These are phyloP conservation scores for Pholiota adiposa DNA, from an alignment of 1,284 basidiomycete genomes.

Conservation along the genomic window DNA sequence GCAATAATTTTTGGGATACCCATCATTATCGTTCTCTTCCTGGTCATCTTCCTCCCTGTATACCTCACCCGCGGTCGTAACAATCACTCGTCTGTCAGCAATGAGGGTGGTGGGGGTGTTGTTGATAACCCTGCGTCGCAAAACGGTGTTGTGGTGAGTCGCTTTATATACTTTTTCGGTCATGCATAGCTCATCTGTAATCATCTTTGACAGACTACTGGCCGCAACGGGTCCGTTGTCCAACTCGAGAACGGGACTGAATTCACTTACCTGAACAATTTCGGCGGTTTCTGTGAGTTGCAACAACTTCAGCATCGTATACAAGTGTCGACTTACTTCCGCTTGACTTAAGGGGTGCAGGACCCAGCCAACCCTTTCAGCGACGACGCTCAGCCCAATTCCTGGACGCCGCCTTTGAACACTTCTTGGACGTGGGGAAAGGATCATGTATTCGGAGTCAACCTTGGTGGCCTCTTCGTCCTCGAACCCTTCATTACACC, in stretches of 20 bases:
- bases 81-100: slow-evolving; percentile 24
- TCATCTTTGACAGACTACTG: slow-evolving; percentile 35
- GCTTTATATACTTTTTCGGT: neutral
- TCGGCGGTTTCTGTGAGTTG: slow-evolving; percentile 71
- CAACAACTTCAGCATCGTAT: slow-evolving; percentile 31
- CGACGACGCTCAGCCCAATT: slow-evolving; percentile 65
- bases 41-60: slow-evolving; percentile 55
- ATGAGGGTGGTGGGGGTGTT: slow-evolving; percentile 4
- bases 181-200: neutral
- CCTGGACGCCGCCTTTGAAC: slow-evolving; percentile 77
- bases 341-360: slow-evolving; percentile 46
- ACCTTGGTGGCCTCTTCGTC: slow-evolving; percentile 74
- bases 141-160: slow-evolving; percentile 23
- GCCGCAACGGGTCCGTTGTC: slow-evolving; percentile 67
- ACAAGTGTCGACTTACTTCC: no score
- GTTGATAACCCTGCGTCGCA: slow-evolving; percentile 19
- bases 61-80: slow-evolving; percentile 52
- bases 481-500: slow-evolving; percentile 86
- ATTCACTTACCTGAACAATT: slow-evolving; percentile 71
- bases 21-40: slow-evolving; percentile 44
- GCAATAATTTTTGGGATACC: slow-evolving; percentile 27
- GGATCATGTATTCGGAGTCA: slow-evolving; percentile 71
- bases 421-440: slow-evolving; percentile 69
- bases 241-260: slow-evolving; percentile 64
- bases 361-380: slow-evolving; percentile 75